These are phyloP conservation scores for Trypanosoma conorhini DNA, from an alignment of 208 protist species.

Conservation along the genomic window DNA sequence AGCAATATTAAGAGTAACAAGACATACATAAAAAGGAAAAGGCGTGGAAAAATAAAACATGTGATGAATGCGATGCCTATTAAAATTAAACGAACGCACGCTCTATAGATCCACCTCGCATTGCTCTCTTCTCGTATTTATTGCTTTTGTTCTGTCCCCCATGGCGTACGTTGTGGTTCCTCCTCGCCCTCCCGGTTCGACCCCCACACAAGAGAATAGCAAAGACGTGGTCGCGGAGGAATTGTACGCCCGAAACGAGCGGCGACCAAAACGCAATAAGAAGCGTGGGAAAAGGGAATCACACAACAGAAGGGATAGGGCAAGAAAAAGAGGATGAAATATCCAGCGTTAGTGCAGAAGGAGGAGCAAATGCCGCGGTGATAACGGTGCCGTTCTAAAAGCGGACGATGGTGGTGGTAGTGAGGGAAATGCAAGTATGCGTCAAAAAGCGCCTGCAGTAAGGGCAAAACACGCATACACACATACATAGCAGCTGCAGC, in stretches of 20 bases:
- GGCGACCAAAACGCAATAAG: background rate
- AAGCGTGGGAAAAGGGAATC: background rate
- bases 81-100: background rate
- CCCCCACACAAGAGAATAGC: background rate
- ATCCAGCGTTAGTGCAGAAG: background rate
- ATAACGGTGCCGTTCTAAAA: background rate
- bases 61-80: background rate
- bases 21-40: background rate
- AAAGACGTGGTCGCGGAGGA: background rate
- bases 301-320: background rate
- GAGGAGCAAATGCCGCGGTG: background rate
- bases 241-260: background rate
- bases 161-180: background rate
- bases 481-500: too few species aligned
- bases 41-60: background rate
- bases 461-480: too few species aligned
- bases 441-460: too few species aligned
- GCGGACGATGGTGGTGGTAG: too few species aligned
- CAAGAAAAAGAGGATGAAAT: too few species aligned
- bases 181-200: background rate
- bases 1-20: background rate
- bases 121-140: too few species aligned
- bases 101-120: background rate
- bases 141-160: background rate
- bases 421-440: too few species aligned